phyloP scores from a whole-genome alignment of 164 flowering plant species.

The Annona squamosa region DNA sequence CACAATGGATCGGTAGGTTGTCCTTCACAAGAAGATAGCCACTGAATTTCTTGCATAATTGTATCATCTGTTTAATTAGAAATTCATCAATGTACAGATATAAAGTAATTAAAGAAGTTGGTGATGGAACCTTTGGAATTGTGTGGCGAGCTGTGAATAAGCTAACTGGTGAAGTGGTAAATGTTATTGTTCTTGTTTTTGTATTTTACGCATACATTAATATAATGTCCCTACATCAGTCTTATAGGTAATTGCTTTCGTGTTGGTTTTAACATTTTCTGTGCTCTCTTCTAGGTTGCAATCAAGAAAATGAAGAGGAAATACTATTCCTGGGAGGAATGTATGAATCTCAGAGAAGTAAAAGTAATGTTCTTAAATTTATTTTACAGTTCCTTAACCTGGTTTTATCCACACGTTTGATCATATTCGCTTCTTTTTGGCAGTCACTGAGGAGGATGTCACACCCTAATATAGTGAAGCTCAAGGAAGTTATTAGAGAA shows the following conservation, averaged over 20 bases:
- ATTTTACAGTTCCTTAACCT: background rate
- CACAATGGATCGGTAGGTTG: slow-evolving; percentile 76
- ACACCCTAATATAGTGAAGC: slow-evolving; percentile 94
- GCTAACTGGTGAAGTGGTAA: slow-evolving; percentile 89
- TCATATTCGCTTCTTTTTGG: slow-evolving; percentile 6
- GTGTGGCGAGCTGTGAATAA: slow-evolving; percentile 93
- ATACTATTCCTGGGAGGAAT: slow-evolving; percentile 97
- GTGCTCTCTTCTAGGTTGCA: slow-evolving; percentile 58
- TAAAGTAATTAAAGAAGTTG: slow-evolving; percentile 92
- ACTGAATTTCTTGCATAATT: background rate
- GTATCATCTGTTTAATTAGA: background rate
- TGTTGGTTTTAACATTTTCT: background rate
- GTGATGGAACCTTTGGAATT: slow-evolving; percentile 95
- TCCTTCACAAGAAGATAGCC: background rate
- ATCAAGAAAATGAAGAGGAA: slow-evolving; percentile 94
- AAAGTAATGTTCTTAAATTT: slow-evolving; percentile 42
- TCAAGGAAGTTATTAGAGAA: slow-evolving; percentile 94
- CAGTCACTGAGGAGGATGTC: slow-evolving; percentile 92
- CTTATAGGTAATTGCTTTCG: background rate
- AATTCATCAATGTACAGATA: slow-evolving; percentile 40
- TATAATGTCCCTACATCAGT: background rate
- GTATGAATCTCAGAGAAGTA: slow-evolving; percentile 93
- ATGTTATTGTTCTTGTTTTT: slow-evolving; percentile 12
- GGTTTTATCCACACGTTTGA: background rate
- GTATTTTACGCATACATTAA: background rate